Percentiles rank a stretch among this genome's conserved stretches.
Conservation (phyloP, 2,329 filamentous ascomycete genomes). For the Aspergillus glaucus region DNA sequence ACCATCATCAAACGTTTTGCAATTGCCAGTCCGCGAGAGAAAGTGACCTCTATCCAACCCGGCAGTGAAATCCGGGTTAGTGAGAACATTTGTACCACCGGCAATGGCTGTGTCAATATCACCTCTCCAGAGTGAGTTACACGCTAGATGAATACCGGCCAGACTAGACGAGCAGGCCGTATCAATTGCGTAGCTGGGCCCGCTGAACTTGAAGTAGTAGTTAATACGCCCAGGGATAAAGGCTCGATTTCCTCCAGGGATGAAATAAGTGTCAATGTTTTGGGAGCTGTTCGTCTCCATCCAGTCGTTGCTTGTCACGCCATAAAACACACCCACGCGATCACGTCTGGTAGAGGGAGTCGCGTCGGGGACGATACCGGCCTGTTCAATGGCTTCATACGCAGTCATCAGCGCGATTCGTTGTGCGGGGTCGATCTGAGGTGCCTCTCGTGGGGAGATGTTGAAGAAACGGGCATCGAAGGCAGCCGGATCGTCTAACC, state of each 20-base stretch:
- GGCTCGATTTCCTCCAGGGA: constrained; percentile 55
- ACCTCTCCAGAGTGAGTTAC: constrained; percentile 63
- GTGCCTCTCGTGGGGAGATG: constrained; percentile 68
- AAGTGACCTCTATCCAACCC: constrained; percentile 55
- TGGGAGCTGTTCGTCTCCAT: constrained; percentile 64
- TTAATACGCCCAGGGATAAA: constrained; percentile 61
- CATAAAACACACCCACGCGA: constrained; percentile 65
- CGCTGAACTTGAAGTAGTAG: constrained; percentile 70
- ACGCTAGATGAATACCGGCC: constrained; percentile 63
- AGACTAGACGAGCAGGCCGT: constrained; percentile 70
- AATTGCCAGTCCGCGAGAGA: constrained; percentile 34
- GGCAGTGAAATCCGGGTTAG: constrained; percentile 70
- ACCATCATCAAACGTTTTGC: constrained; percentile 44
- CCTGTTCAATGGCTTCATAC: constrained; percentile 54
- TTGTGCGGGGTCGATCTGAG: constrained; percentile 56
- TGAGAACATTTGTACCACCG: constrained; percentile 65
- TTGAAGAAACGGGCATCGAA: constrained; percentile 73
- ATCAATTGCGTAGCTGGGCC: constrained; percentile 64
- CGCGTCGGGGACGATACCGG: constrained; percentile 65
- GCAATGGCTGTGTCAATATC: constrained; percentile 76
- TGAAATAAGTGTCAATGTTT: constrained; percentile 62
- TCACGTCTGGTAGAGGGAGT: constrained; percentile 58
- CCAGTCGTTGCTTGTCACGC: constrained; percentile 63
- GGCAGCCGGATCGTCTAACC: constrained; percentile 61
- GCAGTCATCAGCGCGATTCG: constrained; percentile 58